Evolutionary conservation across 495 filamentous ascomycete species (phyloP).

Genomic region (Xylaria palmicola): DNA sequence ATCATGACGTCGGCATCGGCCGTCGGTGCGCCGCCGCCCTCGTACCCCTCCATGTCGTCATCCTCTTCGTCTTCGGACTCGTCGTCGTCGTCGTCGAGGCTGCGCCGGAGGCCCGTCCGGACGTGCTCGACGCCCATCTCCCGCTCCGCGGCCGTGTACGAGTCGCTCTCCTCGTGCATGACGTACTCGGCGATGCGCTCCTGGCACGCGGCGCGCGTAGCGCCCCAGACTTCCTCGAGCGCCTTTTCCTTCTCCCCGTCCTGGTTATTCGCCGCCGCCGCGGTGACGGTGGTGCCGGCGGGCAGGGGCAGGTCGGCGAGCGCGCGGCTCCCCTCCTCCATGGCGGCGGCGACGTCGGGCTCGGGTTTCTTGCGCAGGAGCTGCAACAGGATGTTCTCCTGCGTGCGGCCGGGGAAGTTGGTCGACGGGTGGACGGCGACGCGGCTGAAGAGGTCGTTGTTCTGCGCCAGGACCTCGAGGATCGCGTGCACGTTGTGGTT

Average conservation of each 20-base stretch:
- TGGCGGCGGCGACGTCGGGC: conserved; percentile 69
- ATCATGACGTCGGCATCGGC: conserved; percentile 29
- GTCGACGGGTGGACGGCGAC: conserved; percentile 72
- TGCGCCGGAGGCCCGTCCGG: conserved; percentile 62
- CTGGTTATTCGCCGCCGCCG: not conserved
- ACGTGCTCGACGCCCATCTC: conserved; percentile 67
- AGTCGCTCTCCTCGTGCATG: conserved; percentile 48
- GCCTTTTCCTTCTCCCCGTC: conserved; percentile 33
- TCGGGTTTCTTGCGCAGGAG: conserved; percentile 81
- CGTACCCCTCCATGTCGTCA: conserved; percentile 45
- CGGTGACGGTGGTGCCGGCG: not conserved
- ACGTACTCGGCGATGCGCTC: conserved; percentile 40
- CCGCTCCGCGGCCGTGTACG: conserved; percentile 68
- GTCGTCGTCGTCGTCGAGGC: conserved; percentile 57
- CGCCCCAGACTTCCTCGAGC: conserved; percentile 43
- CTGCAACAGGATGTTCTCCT: conserved; percentile 60
- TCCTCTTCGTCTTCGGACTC: conserved; percentile 59
- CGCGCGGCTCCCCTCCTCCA: conserved; percentile 57
- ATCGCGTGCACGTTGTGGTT: conserved; percentile 60
- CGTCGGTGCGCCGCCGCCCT: conserved; percentile 23
- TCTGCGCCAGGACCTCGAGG: conserved; percentile 55
- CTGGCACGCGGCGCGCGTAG: conserved; percentile 37
- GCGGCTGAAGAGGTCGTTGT: conserved; percentile 59
- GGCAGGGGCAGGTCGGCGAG: conserved; percentile 19
- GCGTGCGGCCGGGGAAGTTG: conserved; percentile 69